Base-by-base conservation (phyloP, 2,329 filamentous ascomycete species). In the Tolypocladium ophioglossoides region DNA sequence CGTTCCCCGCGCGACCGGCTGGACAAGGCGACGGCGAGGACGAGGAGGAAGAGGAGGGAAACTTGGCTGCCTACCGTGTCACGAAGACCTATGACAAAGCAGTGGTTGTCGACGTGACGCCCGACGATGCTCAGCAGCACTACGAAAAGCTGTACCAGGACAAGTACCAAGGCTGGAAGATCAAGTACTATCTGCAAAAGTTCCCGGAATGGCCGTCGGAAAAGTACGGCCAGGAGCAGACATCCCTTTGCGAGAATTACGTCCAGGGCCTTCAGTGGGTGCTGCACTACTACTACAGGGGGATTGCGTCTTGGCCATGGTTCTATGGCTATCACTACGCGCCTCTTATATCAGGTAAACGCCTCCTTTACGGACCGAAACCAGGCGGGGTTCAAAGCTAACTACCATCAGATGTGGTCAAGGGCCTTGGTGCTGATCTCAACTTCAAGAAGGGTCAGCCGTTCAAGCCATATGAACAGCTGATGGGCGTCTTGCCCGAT, bases 201-300 rank as follows among this genome's bases (percentile, higher is more conserved):
- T 96, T 96, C 61, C 73, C 85, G 34, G 87, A 87, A 52, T 99
- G 92, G 91, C 83, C 85, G 18, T 76, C 87, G 12, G 86, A 90
- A 50, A 86, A 89, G 62, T 86, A 92, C 60, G 83, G 74, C 20
- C 63, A 83, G 41, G 90, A 95, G 69, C 78, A 97, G 66, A 85
- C 78, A 53, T 85, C 87, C 59, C 77, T 99, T 57, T 87, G 89
- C 30, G 91, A 97, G 71, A 99, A 97, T 71, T 99, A 99, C 64
- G 91, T 99, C 8, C 89, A 99, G 72, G 94, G 94, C 57, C 74
- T 99, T 57, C 94, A 99, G 69, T 99, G 94, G 95, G 94, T 99
- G 46, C 76, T 99, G 51, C 96, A 87, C 71, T 99, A 99, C 75
- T 99, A 99, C 72, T 99, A 99, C 73, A 86, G 86, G 53, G 94